Evolutionary conservation across 2,329 filamentous ascomycete genomes (phyloP).

Genomic region (Trichoderma sp.): DNA sequence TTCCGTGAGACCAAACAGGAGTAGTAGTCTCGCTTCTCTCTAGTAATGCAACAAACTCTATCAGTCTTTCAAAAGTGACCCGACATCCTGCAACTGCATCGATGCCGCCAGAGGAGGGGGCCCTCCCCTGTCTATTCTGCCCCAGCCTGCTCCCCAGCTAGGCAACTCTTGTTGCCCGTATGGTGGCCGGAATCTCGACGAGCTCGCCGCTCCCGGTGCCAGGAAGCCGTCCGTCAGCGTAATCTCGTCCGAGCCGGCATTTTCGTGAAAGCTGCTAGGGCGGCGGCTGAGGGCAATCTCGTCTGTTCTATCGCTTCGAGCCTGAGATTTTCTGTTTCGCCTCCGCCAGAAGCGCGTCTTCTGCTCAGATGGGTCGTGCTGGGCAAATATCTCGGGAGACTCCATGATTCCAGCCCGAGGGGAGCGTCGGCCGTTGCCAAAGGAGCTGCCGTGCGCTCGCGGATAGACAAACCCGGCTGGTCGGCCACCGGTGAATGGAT

Average conservation of each 20-base stretch:
- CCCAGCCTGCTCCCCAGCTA: conserved; percentile 34
- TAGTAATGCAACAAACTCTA: conserved; percentile 5
- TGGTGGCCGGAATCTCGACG: neutral
- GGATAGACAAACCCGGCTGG: conserved; percentile 51
- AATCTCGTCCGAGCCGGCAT: conserved; percentile 20
- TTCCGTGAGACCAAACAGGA: neutral
- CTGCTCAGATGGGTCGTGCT: conserved; percentile 25
- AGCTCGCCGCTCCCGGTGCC: neutral
- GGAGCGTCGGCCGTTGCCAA: conserved; percentile 30
- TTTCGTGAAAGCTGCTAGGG: conserved; percentile 25
- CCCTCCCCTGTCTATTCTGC: conserved; percentile 30
- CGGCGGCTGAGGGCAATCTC: conserved; percentile 35
- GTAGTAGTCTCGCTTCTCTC: neutral
- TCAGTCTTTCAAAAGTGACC: conserved; percentile 17
- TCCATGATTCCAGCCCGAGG: conserved; percentile 43
- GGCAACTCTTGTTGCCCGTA: conserved; percentile 23
- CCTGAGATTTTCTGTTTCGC: conserved; percentile 26
- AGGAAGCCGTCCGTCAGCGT: conserved; percentile 11
- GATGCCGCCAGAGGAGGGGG: conserved; percentile 26
- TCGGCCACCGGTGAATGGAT: conserved; percentile 48
- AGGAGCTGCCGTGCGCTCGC: conserved; percentile 29
- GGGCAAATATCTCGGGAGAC: conserved; percentile 36
- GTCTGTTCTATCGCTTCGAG: conserved; percentile 29
- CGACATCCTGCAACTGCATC: conserved; percentile 21
- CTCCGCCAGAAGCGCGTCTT: conserved; percentile 32